Conservation (phyloP, 1,139 yeast genomes). For the Suhomyces bolitotheri region DNA sequence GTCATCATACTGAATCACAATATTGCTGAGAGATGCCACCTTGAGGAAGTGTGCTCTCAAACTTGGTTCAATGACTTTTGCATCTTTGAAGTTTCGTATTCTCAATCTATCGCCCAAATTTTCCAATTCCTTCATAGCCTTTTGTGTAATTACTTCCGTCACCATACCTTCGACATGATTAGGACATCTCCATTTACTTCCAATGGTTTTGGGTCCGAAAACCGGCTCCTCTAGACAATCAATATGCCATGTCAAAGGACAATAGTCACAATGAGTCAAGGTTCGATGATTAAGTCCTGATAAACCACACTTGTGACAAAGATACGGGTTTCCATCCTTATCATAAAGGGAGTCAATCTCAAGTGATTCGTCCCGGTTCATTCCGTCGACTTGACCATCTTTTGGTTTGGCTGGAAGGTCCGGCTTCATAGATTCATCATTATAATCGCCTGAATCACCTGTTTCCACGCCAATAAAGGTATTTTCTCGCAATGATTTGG, state of each 20-base stretch:
- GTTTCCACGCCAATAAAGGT: slow-evolving; percentile 73
- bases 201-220: slow-evolving; percentile 71
- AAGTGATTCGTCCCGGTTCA: slow-evolving; percentile 44
- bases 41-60: slow-evolving; percentile 37
- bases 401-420: slow-evolving; percentile 38
- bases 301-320: slow-evolving; percentile 75
- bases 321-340: slow-evolving; percentile 59
- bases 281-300: slow-evolving; percentile 59
- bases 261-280: slow-evolving; percentile 79
- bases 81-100: slow-evolving; percentile 52
- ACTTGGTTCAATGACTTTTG: slow-evolving; percentile 54
- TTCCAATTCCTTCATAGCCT: slow-evolving; percentile 14
- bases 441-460: slow-evolving; percentile 70
- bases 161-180: slow-evolving; percentile 69
- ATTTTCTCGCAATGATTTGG: slow-evolving; percentile 62
- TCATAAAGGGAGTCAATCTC: slow-evolving; percentile 70
- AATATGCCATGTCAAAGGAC: slow-evolving; percentile 86
- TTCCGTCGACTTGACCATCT: slow-evolving; percentile 43
- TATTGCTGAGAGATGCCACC: slow-evolving; percentile 51
- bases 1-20: slow-evolving; percentile 65
- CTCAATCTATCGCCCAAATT: slow-evolving; percentile 14
- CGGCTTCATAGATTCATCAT: slow-evolving; percentile 59
- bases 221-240: slow-evolving; percentile 84
- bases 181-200: slow-evolving; percentile 92
- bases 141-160: slow-evolving; percentile 32